Evolutionary conservation across 2,329 filamentous ascomycete genomes (phyloP).

Genomic region (Sclerotinia trifoliorum): DNA sequence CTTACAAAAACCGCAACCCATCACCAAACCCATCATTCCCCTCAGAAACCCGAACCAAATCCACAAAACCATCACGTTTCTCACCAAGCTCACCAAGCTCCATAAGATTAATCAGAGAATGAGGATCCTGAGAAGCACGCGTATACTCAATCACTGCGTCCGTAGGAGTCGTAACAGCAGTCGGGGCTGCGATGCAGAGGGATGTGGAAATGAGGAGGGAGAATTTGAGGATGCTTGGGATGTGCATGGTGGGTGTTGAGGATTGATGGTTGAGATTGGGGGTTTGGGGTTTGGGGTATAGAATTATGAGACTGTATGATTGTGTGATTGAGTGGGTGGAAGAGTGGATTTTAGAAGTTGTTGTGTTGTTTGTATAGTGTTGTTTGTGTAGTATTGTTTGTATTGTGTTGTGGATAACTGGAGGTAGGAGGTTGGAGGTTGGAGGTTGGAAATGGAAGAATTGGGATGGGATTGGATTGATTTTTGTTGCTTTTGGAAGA

Average conservation of each 20-base stretch:
- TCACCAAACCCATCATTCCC: not conserved
- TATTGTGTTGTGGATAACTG: not conserved
- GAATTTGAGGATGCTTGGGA: not conserved
- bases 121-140: not conserved
- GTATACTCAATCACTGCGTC: not conserved
- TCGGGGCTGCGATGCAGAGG: constrained; percentile 5
- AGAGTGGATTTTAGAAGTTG: not conserved
- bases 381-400: not conserved
- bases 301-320: not conserved
- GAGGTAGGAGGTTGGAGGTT: not conserved
- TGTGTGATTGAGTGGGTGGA: not conserved
- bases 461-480: not conserved
- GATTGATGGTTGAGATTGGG: not conserved
- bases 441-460: too few relatives aligned
- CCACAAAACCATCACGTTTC: not conserved
- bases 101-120: not conserved
- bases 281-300: not conserved
- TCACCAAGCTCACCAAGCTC: not conserved
- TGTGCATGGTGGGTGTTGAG: not conserved
- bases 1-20: not conserved
- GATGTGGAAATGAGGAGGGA: not conserved
- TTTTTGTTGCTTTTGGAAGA: not conserved
- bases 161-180: not conserved
- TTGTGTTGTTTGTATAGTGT: too few relatives aligned
- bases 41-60: too few relatives aligned